A percentile compares a stretch with the other conserved stretches of the same genome.
phyloP scores from a whole-genome alignment of 1,284 basidiomycete genomes.

The Vanrija sp. region DNA sequence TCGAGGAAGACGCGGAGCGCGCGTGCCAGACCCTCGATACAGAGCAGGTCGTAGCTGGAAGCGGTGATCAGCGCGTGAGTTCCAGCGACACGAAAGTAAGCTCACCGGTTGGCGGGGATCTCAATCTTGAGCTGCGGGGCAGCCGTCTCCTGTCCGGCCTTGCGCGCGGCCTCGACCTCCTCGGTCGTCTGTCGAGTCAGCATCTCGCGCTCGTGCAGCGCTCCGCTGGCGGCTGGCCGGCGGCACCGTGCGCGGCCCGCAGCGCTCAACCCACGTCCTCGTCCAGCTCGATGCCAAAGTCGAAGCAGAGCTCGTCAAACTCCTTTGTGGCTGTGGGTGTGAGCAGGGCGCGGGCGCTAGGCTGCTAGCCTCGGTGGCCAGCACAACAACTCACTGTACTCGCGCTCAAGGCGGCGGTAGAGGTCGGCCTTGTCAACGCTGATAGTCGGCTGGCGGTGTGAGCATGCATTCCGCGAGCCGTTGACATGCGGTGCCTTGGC shows the following conservation, averaged over 20 bases:
- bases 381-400: conserved; percentile 63
- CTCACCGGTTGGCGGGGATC: conserved; percentile 85
- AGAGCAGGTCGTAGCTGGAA: conserved; percentile 90
- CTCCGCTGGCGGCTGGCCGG: no score
- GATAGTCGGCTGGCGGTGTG: conserved; percentile 68
- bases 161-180: conserved; percentile 75
- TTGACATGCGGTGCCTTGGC: no score
- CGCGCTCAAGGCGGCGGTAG: conserved; percentile 76
- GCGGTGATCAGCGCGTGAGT: conserved; percentile 3
- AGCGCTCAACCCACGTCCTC: conserved; percentile 71
- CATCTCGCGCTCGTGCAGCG: no score
- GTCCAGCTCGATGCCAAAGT: conserved; percentile 95
- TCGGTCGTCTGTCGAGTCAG: conserved; percentile 67
- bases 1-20: conserved; percentile 82
- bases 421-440: conserved; percentile 93
- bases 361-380: background rate
- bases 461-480: background rate
- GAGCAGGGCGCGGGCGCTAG: background rate
- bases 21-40: conserved; percentile 91
- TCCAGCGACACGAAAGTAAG: background rate
- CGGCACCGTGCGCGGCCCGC: background rate
- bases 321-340: conserved; percentile 71
- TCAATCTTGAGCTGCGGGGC: conserved; percentile 97
- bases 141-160: conserved; percentile 74
- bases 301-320: conserved; percentile 94